Percentiles rank a stretch among this genome's conserved stretches.
These are phyloP conservation scores for Apiotrichum akiyoshidainum DNA, from an alignment of 1,284 basidiomycete genomes.

Conservation along the genomic window DNA sequence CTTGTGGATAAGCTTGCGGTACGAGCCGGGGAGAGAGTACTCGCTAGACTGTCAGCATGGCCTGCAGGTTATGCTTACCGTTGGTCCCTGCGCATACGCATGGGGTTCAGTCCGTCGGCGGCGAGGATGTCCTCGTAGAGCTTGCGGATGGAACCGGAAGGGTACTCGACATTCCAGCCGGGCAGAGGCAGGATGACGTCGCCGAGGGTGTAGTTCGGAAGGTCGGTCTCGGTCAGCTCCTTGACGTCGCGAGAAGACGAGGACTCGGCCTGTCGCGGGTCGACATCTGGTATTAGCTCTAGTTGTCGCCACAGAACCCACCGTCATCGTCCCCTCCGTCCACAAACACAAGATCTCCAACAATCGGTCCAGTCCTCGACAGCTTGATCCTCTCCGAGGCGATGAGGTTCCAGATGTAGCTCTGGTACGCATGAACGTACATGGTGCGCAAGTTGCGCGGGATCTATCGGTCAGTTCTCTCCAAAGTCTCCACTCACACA, in stretches of 20 bases:
- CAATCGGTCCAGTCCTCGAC: slow-evolving; percentile 70
- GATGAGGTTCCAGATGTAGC: slow-evolving; percentile 96
- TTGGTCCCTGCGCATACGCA: slow-evolving; percentile 81
- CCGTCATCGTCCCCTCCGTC: slow-evolving; percentile 56
- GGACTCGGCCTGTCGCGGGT: slow-evolving; percentile 34
- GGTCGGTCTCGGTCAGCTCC: slow-evolving; percentile 69
- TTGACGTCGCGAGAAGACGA: slow-evolving; percentile 59
- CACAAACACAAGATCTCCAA: slow-evolving; percentile 77
- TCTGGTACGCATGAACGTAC: slow-evolving; percentile 99
- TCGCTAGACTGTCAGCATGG: slow-evolving; percentile 59
- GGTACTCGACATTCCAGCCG: slow-evolving; percentile 86
- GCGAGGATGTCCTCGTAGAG: slow-evolving; percentile 75
- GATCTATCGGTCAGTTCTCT: slow-evolving; percentile 58
- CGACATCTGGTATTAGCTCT: slow-evolving; percentile 1
- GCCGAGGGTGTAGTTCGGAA: slow-evolving; percentile 76
- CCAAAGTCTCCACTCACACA: slow-evolving; percentile 57
- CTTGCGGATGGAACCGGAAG: slow-evolving; percentile 74
- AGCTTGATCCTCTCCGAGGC: slow-evolving; percentile 87
- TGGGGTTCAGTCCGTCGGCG: slow-evolving; percentile 80
- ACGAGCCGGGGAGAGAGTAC: slow-evolving; percentile 86
- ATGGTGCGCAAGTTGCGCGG: slow-evolving; percentile 91
- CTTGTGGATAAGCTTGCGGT: slow-evolving; percentile 82
- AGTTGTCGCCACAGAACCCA: slow-evolving; percentile 21
- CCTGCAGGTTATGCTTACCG: slow-evolving; percentile 58
- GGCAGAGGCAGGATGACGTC: slow-evolving; percentile 95